Evolutionary conservation across 2,329 filamentous ascomycete genomes (phyloP), one percentile per base, ranked within the genome.

Genomic region (Zymoseptoria crescenta): DNA sequence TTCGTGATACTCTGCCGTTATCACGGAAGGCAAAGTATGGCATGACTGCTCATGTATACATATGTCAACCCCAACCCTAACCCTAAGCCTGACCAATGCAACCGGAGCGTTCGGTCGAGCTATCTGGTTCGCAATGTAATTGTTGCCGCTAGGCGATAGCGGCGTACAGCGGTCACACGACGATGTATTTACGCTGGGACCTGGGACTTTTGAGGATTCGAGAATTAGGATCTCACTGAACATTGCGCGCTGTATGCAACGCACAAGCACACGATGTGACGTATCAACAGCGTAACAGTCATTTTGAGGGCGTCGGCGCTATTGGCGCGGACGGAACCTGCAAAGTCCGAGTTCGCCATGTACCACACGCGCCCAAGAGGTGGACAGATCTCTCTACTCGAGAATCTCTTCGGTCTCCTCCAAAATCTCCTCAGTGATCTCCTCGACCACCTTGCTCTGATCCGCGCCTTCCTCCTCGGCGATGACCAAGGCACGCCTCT

Each of bases 371-470:
- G 35, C 35, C 35, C 35, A 16, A 45, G 9, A 16, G 35, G 35
- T 45, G 13, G n/a, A 55, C 24, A 21, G 13, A 30, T 24, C 45
- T 8, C 35, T 56, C 57, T 68, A 70, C 35, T 69, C 75, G 65
- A 83, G 75, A 66, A 89, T 80, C 77, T 97, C 94, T 81, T 97
- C 94, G 59, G 81, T 87, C 83, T 96, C 89, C 77, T 92, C 87
- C 63, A 89, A 76, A 68, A 88, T 93, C 78, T 96, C 92, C 77
- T 97, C 94, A 64, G 96, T 91, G 63, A 95, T 86, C 69, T 85
- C 89, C 75, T 89, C 84, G 55, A 80, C 76, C 61, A 83, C 85
- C 66, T 84, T 83, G 49, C 70, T 72, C 54, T 74, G 73, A 8
- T 70, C 75, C 58, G 82, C 83, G 10, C 79, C 80, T 64, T 73